These are phyloP conservation scores for Friedmanniomyces simplex DNA, from an alignment of 495 filamentous ascomycete species.

Conservation along the genomic window DNA sequence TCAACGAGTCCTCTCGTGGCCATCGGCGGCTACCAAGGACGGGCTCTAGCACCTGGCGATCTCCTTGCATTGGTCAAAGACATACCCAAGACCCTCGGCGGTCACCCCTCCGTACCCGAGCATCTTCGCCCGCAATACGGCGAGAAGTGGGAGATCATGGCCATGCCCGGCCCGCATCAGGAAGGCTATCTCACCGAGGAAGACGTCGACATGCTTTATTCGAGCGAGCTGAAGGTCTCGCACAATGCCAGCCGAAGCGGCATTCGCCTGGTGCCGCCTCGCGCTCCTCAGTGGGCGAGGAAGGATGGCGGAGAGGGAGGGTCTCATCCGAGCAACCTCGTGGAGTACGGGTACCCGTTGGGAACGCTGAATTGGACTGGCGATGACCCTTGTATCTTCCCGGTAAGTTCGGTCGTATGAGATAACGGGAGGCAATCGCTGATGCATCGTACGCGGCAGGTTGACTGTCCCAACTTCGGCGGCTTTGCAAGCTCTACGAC, in stretches of 20 bases:
- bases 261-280: slow-evolving; percentile 46
- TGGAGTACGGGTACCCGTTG: slow-evolving; percentile 47
- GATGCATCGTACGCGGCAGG: neutral
- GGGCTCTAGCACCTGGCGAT: slow-evolving; percentile 44
- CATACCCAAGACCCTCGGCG: slow-evolving; percentile 22
- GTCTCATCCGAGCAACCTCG: slow-evolving; percentile 47
- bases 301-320: slow-evolving; percentile 51
- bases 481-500: slow-evolving; percentile 48
- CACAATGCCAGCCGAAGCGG: slow-evolving; percentile 50
- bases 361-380: slow-evolving; percentile 20
- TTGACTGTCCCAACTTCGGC: slow-evolving; percentile 40
- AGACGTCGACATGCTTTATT: slow-evolving; percentile 46
- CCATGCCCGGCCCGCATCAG: slow-evolving; percentile 49
- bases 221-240: slow-evolving; percentile 38
- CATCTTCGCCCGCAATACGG: slow-evolving; percentile 37
- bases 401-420: slow-evolving; percentile 20
- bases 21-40: slow-evolving; percentile 51
- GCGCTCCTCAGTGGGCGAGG: slow-evolving; percentile 44
- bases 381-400: slow-evolving; percentile 44
- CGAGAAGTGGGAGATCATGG: slow-evolving; percentile 39
- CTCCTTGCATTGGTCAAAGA: slow-evolving; percentile 34
- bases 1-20: slow-evolving; percentile 44
- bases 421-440: neutral
- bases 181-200: slow-evolving; percentile 42
- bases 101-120: slow-evolving; percentile 30